phyloP scores from a whole-genome alignment of 495 filamentous ascomycete genomes.

The Penicillium alfredii region DNA sequence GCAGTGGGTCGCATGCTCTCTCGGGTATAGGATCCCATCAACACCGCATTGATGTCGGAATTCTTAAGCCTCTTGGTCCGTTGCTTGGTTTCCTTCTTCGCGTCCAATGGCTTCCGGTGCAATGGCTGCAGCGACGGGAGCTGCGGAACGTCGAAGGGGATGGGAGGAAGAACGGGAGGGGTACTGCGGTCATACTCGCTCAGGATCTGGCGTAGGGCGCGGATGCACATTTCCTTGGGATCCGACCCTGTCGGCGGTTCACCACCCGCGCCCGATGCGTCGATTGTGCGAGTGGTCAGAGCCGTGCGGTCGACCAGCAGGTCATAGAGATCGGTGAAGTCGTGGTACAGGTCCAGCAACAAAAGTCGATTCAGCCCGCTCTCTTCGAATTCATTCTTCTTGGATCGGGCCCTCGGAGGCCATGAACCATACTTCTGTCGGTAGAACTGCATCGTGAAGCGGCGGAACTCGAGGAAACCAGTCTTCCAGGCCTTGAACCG shows the following conservation, averaged over 20 bases:
- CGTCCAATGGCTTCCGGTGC: conserved; percentile 53
- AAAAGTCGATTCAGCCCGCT: conserved; percentile 79
- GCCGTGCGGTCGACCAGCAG: conserved; percentile 68
- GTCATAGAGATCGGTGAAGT: conserved; percentile 83
- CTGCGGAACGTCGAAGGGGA: conserved; percentile 85
- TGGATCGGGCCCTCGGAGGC: conserved; percentile 86
- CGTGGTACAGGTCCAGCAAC: conserved; percentile 74
- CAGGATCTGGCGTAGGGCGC: conserved; percentile 66
- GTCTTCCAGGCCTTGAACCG: conserved; percentile 80
- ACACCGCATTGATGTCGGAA: conserved; percentile 65
- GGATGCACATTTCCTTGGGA: conserved; percentile 36
- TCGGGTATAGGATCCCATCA: conserved; percentile 70
- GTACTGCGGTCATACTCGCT: conserved; percentile 81
- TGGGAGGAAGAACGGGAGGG: conserved; percentile 82
- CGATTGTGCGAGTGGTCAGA: conserved; percentile 49
- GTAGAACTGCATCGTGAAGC: conserved; percentile 70
- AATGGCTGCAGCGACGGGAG: conserved; percentile 62
- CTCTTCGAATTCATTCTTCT: conserved; percentile 87
- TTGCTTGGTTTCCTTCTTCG: conserved; percentile 64
- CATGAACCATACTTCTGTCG: conserved; percentile 81
- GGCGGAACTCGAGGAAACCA: conserved; percentile 66
- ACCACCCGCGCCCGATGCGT: conserved; percentile 29
- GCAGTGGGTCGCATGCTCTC: conserved; percentile 57
- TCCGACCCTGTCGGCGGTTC: conserved; percentile 26
- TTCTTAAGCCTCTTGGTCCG: conserved; percentile 64